phyloP scores from a whole-genome alignment of 108 stramenopile species.

The Cyclotella baltica region DNA sequence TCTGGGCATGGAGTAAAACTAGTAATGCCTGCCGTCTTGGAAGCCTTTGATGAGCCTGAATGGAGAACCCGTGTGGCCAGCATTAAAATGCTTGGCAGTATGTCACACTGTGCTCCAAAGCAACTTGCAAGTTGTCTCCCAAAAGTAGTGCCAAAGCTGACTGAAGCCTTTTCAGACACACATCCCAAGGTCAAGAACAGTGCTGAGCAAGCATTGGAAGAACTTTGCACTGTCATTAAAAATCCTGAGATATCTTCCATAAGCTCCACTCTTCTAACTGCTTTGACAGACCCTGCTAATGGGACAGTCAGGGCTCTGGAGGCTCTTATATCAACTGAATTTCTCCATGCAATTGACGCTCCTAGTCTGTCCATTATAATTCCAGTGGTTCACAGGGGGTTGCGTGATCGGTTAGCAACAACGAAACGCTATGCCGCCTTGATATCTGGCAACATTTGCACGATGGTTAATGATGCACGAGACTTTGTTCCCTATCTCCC shows the following conservation, averaged over 20 bases:
- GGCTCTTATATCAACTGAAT: conserved; percentile 88
- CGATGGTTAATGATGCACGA: conserved; percentile 95
- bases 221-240: conserved; percentile 94
- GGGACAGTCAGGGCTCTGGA: conserved; percentile 83
- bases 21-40: conserved; percentile 95
- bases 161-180: conserved; percentile 96
- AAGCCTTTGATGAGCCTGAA: conserved; percentile 91
- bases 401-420: conserved; percentile 93
- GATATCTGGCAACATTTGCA: conserved; percentile 98
- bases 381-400: conserved; percentile 96
- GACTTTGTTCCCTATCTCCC: conserved; percentile 96
- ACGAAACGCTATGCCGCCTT: conserved; percentile 95
- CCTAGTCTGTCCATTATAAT: conserved; percentile 97
- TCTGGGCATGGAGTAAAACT: conserved; percentile 97
- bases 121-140: conserved; percentile 97
- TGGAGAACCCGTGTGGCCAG: conserved; percentile 98
- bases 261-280: conserved; percentile 80
- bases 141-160: conserved; percentile 96
- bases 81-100: conserved; percentile 96
- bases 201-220: conserved; percentile 91
- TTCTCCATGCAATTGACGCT: conserved; percentile 98
- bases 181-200: conserved; percentile 96
- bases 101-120: conserved; percentile 98
- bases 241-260: conserved; percentile 97
- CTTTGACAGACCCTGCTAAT: conserved; percentile 91